A percentile compares a stretch with the other conserved stretches of the same genome.
Evolutionary conservation across 345 rosid species (phyloP).

Genomic region (Dimocarpus longan): DNA sequence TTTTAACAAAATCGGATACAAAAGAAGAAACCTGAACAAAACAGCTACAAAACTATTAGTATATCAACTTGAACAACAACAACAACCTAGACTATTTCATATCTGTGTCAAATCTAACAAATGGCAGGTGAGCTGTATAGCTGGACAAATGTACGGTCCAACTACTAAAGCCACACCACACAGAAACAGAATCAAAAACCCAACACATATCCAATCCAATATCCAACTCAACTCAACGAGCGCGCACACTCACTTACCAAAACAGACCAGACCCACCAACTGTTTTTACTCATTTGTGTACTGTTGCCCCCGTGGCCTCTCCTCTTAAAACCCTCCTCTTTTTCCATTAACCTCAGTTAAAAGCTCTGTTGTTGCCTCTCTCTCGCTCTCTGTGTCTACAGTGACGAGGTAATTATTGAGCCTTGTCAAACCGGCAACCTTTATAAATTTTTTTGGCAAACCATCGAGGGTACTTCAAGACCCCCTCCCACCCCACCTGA

Average conservation of each 20-base stretch:
- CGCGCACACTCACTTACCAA: not conserved
- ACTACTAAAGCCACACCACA: constrained; percentile 12
- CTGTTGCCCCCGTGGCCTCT: not conserved
- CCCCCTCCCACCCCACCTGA: not conserved
- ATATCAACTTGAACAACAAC: not conserved
- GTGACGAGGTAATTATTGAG: constrained; percentile 9
- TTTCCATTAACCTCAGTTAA: not conserved
- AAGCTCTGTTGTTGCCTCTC: not conserved
- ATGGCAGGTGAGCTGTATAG: constrained; percentile 31
- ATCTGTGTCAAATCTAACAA: constrained; percentile 14
- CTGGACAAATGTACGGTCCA: constrained; percentile 32
- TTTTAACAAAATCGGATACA: not conserved
- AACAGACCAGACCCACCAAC: constrained; percentile 4
- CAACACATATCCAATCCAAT: not conserved
- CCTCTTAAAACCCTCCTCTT: not conserved
- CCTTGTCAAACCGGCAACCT: constrained; percentile 13
- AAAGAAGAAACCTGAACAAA: not conserved
- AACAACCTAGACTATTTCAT: not conserved
- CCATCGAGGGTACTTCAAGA: constrained; percentile 5
- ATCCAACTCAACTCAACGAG: not conserved
- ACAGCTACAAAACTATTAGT: not conserved
- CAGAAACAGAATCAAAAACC: not conserved
- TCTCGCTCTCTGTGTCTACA: not conserved
- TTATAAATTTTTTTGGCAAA: constrained; percentile 14
- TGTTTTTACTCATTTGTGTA: not conserved